Conservation (phyloP, 495 filamentous ascomycete genomes). For the Neurospora cerealis region DNA sequence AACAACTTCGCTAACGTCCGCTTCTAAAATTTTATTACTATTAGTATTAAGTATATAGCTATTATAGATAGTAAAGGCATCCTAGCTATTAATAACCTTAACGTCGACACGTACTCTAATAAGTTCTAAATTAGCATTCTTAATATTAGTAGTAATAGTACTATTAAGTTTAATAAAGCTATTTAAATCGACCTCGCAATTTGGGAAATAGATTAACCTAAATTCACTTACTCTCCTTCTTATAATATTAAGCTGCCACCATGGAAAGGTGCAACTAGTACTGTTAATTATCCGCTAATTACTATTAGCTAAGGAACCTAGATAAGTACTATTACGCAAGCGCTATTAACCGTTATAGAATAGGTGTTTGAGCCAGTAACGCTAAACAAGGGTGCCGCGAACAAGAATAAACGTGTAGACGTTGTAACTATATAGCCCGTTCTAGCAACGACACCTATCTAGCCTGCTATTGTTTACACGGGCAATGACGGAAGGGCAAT, state of each 20-base stretch:
- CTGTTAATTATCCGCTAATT: conserved; percentile 16
- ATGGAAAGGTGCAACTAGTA: conserved; percentile 14
- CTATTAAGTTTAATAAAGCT: conserved; percentile 3
- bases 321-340: conserved; percentile 16
- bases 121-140: conserved; percentile 19
- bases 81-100: conserved; percentile 13
- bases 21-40: conserved; percentile 8
- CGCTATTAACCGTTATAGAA: conserved; percentile 12
- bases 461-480: no score
- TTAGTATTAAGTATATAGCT: conserved; percentile 2
- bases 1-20: conserved; percentile 47
- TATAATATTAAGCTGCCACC: conserved; percentile 16
- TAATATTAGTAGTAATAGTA: conserved; percentile 11
- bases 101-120: conserved; percentile 12
- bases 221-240: conserved; percentile 16
- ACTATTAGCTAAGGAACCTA: conserved; percentile 15
- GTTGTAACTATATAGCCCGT: no score
- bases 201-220: conserved; percentile 13
- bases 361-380: conserved; percentile 7
- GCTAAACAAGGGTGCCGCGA: no score
- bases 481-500: no score
- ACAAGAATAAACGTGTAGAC: no score
- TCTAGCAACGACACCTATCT: no score
- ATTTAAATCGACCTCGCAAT: conserved; percentile 15
- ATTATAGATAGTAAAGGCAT: conserved; percentile 16